Base-by-base conservation (phyloP, 2,329 filamentous ascomycete species). In the Calonectria montana region DNA sequence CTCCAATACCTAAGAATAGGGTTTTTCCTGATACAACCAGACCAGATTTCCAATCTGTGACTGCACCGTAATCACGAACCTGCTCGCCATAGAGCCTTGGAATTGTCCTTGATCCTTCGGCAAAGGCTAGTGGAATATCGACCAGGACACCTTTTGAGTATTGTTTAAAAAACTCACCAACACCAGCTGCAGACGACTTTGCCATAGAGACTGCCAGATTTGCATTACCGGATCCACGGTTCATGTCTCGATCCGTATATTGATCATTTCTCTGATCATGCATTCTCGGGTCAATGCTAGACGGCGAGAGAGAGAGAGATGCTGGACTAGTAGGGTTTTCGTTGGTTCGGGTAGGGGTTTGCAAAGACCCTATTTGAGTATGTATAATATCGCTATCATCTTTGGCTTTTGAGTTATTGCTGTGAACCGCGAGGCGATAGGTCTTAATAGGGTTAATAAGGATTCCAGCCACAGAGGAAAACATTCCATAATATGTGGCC, bases 21-120 rank as follows among this genome's bases (percentile, higher is more conserved):
- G 55, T 72, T 4, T 64, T 67, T 12, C 66, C 72, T 8, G 55
- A 65, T 1, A 75, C 67, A 0, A 31, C 41, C 1, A 66, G 39
- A 1, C 72, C 73, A 2, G 71, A 72, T 45, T 70, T 59, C 73
- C 69, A 69, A 23, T 70, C 61, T 4, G 59, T 57, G 4, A 74
- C 18, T 10, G 59, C 39, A 7, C 65, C 72, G 21, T 75, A 43
- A n/a, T 74, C 67, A 2, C 59, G 61, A 1, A 74, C 69, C 16
- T 65, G 27, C 6, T 69, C 70, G 10, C 71, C 71, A 21, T 71
- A 71, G 23, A 72, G 57, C 0, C 39, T 69, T 1, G 76, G 76
- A 0, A 74, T 67, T 0, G 67, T 65, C 1, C 69, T 67, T 18
- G 69, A 71, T 0, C 75, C 76, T 69, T 78, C 76, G 1, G 76